A percentile compares a stretch with the other conserved stretches of the same genome.
phyloP scores from a whole-genome alignment of 2,329 filamentous ascomycete species.

The Epichloe gansuensis region DNA sequence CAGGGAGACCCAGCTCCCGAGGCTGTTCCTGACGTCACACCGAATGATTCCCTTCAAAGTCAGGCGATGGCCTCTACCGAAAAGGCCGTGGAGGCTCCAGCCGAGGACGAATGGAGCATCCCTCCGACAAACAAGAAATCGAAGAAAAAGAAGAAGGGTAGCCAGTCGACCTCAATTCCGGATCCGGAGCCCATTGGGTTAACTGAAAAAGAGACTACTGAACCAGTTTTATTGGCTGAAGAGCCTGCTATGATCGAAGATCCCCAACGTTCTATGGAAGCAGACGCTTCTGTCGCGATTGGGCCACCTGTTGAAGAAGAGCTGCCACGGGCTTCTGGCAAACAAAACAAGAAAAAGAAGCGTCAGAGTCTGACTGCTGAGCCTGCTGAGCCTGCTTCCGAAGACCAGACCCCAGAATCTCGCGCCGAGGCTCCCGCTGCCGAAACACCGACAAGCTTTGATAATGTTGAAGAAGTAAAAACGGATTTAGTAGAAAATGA shows the following conservation, averaged over 20 bases:
- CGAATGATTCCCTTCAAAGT: not conserved
- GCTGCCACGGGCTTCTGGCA: conserved; percentile 3
- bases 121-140: conserved; percentile 13
- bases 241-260: conserved; percentile 2
- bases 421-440: not conserved
- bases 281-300: not conserved
- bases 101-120: conserved; percentile 10
- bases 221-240: not conserved
- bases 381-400: not conserved
- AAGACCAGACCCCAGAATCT: not conserved
- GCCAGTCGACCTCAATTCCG: conserved; percentile 10
- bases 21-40: not conserved
- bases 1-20: not conserved
- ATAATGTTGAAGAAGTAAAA: not conserved
- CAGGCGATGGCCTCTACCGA: not conserved
- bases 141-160: conserved; percentile 20
- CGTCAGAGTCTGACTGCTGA: conserved; percentile 2
- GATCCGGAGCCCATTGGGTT: not conserved
- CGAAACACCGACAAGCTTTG: not conserved
- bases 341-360: conserved; percentile 11
- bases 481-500: not conserved
- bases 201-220: not conserved
- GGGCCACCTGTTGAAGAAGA: not conserved
- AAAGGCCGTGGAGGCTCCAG: conserved; percentile 1
- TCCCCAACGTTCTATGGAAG: not conserved